Evolutionary conservation across 495 filamentous ascomycete genomes (phyloP).

Genomic region (Jackrogersella multiformis): DNA sequence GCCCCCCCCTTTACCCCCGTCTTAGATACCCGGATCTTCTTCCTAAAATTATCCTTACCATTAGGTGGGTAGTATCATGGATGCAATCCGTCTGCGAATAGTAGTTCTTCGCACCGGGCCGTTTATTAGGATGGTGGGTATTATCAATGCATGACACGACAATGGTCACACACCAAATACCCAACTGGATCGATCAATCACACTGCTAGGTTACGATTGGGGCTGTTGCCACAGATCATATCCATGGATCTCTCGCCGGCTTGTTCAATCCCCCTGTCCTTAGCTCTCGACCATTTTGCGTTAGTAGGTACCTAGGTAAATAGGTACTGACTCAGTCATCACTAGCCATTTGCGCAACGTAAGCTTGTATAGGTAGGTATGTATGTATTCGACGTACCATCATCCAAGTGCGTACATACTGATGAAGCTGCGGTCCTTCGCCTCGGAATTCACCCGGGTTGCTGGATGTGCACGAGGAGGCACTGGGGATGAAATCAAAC

Average conservation of each 20-base stretch:
- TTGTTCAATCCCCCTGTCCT: neutral
- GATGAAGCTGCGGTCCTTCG: neutral
- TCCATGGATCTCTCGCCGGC: neutral
- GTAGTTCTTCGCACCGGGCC: neutral
- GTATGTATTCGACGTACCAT: neutral
- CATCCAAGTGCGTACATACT: neutral
- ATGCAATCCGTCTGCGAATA: neutral
- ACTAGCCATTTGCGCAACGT: neutral
- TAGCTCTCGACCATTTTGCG: neutral
- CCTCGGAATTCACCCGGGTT: neutral
- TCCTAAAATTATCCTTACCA: neutral
- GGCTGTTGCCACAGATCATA: conserved; percentile 1
- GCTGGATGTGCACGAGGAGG: neutral
- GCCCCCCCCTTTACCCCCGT: neutral
- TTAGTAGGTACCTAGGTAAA: no score
- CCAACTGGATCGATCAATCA: conserved; percentile 3
- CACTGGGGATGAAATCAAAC: neutral
- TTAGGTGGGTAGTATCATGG: neutral
- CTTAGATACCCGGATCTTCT: neutral
- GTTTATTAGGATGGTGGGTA: conserved; percentile 7
- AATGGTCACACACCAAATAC: neutral
- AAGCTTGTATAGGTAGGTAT: no score
- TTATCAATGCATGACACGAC: conserved; percentile 1
- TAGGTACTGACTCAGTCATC: conserved; percentile 1
- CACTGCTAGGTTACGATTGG: conserved; percentile 2